Base-by-base conservation (phyloP, 2,329 filamentous ascomycete species). In the Exophiala calicioides region DNA sequence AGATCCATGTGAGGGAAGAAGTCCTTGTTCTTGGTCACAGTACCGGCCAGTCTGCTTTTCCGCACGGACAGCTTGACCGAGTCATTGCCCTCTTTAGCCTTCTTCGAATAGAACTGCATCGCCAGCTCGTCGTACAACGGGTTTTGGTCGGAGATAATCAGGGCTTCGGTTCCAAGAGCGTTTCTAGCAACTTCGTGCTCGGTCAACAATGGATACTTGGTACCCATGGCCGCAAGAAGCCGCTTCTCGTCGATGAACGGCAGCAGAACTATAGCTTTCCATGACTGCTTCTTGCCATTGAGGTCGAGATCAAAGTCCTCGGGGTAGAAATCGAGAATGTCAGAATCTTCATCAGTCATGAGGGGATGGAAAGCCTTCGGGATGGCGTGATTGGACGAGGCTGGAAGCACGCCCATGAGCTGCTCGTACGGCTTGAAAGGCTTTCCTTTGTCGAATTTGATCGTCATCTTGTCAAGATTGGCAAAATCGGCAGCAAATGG, bases 241-340 rank as follows among this genome's bases (percentile, higher is more conserved):
- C 90, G 83, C 41, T 85, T 82, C 76, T 95, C 93, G 60, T 98
- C 90, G 60, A 98, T 98, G 66, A 97, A 98, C 0, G 93, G 93
- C 24, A 98, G 77, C 15, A 98, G 74, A 2, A 89, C 90, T 42
- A 98, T 86, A 55, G 93, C 93, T 66, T 97, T 91, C 93, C 94
- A 98, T 0, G 90, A 89, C 71, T 96, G 94, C 65, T 97, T 98
- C 74, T 97, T 97, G 44, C 93, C 93, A 58, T 98, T 98, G 31
- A 97, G 72, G 66, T 98, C 93, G 42, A 97, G 80, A 12, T 86
- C 82, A 60, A 98, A 98, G 18, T 95, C 88, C 62, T 90, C 86
- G 0, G 94, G 94, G 61, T 98, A 98, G 67, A 98, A 98, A 65
- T 98, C 91, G 56, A 95, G 88, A 59, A 98, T 97, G 36, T 90